Percentiles rank a stretch among this genome's conserved stretches.
phyloP scores from a whole-genome alignment of 129 eudicot genomes.

The Pulicaria dysenterica region DNA sequence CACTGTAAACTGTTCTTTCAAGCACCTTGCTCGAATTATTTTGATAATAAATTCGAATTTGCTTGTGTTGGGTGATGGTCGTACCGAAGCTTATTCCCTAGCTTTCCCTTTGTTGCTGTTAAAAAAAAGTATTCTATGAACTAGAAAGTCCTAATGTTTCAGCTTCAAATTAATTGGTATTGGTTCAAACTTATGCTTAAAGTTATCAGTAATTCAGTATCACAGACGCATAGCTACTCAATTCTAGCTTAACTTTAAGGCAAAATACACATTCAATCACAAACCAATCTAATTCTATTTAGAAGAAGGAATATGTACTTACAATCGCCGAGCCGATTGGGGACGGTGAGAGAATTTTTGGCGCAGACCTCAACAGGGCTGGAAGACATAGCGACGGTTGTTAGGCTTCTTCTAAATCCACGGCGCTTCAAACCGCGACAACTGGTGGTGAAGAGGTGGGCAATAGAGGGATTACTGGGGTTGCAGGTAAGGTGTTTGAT shows the following conservation, averaged over 20 bases:
- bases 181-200: background rate
- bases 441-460: conserved; percentile 16
- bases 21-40: too few relatives aligned
- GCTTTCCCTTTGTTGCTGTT: too few relatives aligned
- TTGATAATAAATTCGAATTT: too few relatives aligned
- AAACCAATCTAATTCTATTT: background rate
- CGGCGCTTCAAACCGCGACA: conserved; percentile 15
- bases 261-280: background rate
- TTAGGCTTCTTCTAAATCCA: conserved; percentile 31
- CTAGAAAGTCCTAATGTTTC: background rate
- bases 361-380: conserved; percentile 75
- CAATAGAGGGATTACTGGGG: background rate
- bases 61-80: too few relatives aligned
- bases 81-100: too few relatives aligned
- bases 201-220: background rate
- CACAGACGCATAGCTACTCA: background rate
- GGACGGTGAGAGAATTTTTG: conserved; percentile 70
- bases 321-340: conserved; percentile 94
- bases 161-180: background rate
- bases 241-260: conserved; percentile 1
- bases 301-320: conserved; percentile 21
- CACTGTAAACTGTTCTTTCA: too few relatives aligned
- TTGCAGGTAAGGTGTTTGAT: conserved; percentile 59
- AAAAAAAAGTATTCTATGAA: background rate
- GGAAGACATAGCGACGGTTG: conserved; percentile 47